These are phyloP conservation scores for Auricularia sp. DNA, from an alignment of 768 basidiomycete genomes.

Conservation along the genomic window DNA sequence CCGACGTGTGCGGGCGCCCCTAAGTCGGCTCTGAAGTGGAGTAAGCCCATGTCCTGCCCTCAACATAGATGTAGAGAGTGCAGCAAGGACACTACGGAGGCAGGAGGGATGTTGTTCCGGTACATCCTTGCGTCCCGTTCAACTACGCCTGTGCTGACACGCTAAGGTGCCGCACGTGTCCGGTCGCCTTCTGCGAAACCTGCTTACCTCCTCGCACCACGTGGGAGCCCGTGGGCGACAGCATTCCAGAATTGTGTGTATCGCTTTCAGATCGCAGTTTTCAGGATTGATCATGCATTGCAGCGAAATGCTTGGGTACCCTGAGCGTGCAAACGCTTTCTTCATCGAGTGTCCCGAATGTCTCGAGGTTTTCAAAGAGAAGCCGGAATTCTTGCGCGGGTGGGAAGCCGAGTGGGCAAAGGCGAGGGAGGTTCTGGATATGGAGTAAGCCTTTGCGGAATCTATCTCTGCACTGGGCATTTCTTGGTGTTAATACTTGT, in stretches of 20 bases:
- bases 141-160: neutral
- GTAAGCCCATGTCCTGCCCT: slow-evolving; percentile 24
- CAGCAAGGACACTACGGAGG: slow-evolving; percentile 30
- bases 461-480: no score
- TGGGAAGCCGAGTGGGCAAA: neutral
- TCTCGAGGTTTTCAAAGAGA: neutral
- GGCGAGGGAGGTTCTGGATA: no score
- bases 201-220: slow-evolving; percentile 32
- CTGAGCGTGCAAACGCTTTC: neutral
- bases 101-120: slow-evolving; percentile 53
- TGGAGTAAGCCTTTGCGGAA: no score
- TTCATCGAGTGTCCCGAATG: neutral
- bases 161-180: slow-evolving; percentile 47
- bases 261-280: neutral
- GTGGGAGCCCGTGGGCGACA: neutral
- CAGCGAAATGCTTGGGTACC: neutral
- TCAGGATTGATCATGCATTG: neutral
- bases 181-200: slow-evolving; percentile 51
- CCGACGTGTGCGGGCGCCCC: slow-evolving; percentile 33
- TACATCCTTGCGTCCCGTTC: slow-evolving; percentile 14
- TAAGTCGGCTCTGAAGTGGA: slow-evolving; percentile 18
- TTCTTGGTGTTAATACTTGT: no score
- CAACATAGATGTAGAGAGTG: slow-evolving; percentile 45
- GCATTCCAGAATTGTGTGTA: neutral
- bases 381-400: neutral